These are phyloP conservation scores for Fusarium foetens DNA, from an alignment of 2,329 filamentous ascomycete genomes.

Conservation along the genomic window DNA sequence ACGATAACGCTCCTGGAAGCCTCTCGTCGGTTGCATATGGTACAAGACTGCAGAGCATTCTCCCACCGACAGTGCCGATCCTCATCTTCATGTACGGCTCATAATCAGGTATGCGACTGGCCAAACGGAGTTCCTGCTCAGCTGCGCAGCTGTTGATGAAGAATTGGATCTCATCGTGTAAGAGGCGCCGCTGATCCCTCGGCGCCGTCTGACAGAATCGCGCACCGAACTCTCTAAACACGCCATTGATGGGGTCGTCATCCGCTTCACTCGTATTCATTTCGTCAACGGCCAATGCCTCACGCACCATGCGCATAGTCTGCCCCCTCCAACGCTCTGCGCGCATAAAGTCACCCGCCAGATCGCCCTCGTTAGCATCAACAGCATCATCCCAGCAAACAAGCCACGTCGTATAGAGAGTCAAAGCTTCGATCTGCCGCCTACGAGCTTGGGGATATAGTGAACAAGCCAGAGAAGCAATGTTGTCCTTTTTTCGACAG, in stretches of 20 bases:
- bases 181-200: slow-evolving; percentile 26
- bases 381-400: slow-evolving; percentile 50
- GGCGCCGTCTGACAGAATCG: slow-evolving; percentile 10
- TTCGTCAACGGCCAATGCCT: slow-evolving; percentile 28
- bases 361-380: slow-evolving; percentile 44
- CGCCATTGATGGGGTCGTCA: slow-evolving; percentile 38
- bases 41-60: slow-evolving; percentile 43
- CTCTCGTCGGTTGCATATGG: slow-evolving; percentile 36
- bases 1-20: slow-evolving; percentile 14
- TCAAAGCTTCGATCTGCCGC: slow-evolving; percentile 35
- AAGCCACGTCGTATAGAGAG: slow-evolving; percentile 45
- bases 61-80: slow-evolving; percentile 43
- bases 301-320: slow-evolving; percentile 36
- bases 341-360: slow-evolving; percentile 41
- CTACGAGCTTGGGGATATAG: slow-evolving; percentile 40
- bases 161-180: slow-evolving; percentile 38
- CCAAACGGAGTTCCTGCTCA: slow-evolving; percentile 45
- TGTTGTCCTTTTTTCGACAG: slow-evolving; percentile 49
- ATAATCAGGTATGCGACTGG: slow-evolving; percentile 39
- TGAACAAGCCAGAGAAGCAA: slow-evolving; percentile 33
- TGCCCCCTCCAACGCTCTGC: slow-evolving; percentile 42
- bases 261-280: not conserved
- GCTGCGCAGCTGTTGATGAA: slow-evolving; percentile 43
- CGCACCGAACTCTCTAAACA: slow-evolving; percentile 41
- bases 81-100: slow-evolving; percentile 46